Conservation (phyloP, 306 rosid species). For the Coriaria nepalensis region DNA sequence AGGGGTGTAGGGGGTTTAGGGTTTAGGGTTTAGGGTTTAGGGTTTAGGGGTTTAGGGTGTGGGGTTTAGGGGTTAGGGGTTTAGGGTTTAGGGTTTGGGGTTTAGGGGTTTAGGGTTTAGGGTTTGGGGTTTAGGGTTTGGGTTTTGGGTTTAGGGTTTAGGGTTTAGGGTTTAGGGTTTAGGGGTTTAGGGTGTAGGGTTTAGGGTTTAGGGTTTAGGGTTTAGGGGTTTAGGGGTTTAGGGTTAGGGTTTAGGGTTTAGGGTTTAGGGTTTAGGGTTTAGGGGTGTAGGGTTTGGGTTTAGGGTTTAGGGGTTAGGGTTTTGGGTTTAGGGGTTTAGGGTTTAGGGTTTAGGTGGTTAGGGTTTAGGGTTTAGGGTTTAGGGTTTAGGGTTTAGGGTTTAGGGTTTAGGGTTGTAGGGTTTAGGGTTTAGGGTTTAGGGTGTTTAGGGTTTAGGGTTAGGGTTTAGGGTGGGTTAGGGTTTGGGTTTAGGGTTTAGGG, state of each 20-base stretch:
- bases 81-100: conserved; percentile 13
- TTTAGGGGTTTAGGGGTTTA: background rate
- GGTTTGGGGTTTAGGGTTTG: conserved; percentile 10
- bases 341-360: conserved; percentile 10
- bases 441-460: too few species aligned
- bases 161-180: conserved; percentile 17
- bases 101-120: conserved; percentile 13
- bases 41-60: too few species aligned
- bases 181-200: conserved; percentile 9
- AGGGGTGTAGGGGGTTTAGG: background rate
- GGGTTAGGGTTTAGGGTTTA: conserved; percentile 10
- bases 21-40: conserved; percentile 12
- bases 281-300: too few species aligned
- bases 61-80: conserved; percentile 12
- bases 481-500: too few species aligned
- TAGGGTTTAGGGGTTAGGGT: conserved; percentile 5
- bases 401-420: too few species aligned
- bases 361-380: conserved; percentile 15
- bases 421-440: too few species aligned
- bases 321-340: conserved; percentile 4
- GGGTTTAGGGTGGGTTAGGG: too few species aligned
- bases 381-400: too few species aligned
- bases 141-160: background rate
- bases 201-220: conserved; percentile 9
- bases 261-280: conserved; percentile 12